phyloP scores from a whole-genome alignment of 1,284 basidiomycete genomes.

The Limonomyces culmigenus region DNA sequence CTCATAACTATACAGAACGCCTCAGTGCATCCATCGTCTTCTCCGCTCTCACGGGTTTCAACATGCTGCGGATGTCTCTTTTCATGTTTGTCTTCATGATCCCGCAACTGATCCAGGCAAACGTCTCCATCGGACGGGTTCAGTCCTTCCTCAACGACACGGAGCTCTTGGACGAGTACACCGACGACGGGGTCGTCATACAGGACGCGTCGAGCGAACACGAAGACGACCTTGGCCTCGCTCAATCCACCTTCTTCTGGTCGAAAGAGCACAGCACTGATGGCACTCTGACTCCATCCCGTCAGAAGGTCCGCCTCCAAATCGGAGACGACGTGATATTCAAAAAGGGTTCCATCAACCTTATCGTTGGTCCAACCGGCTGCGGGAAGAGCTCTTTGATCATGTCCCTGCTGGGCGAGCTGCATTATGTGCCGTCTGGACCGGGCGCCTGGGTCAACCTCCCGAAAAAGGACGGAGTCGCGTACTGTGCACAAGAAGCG shows the following conservation, averaged over 20 bases:
- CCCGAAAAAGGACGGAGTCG: slow-evolving; percentile 24
- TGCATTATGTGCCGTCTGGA: slow-evolving; percentile 13
- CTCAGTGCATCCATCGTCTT: slow-evolving; percentile 19
- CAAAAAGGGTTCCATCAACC: slow-evolving; percentile 36
- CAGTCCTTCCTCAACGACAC: slow-evolving; percentile 27
- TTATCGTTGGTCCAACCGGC: too few relatives aligned
- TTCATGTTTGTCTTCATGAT: too few relatives aligned
- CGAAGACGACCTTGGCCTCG: too few relatives aligned
- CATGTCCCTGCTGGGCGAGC: slow-evolving; percentile 23
- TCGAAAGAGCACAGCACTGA: too few relatives aligned
- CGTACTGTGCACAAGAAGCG: slow-evolving; percentile 26
- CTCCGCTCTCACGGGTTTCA: slow-evolving; percentile 20
- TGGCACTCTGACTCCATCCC: slow-evolving; percentile 15
- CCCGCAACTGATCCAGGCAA: slow-evolving; percentile 18
- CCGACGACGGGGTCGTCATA: slow-evolving; percentile 12
- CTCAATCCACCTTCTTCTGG: too few relatives aligned
- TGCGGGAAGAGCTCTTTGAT: slow-evolving; percentile 27
- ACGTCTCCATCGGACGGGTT: slow-evolving; percentile 29
- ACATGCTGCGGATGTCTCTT: too few relatives aligned
- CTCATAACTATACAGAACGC: too few relatives aligned
- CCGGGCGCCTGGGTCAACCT: slow-evolving; percentile 22
- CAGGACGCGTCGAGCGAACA: slow-evolving; percentile 7
- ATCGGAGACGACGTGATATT: slow-evolving; percentile 41
- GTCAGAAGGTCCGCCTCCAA: slow-evolving; percentile 31
- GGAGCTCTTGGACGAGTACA: slow-evolving; percentile 29